Percentiles rank a stretch among this genome's conserved stretches.
These are phyloP conservation scores for Alternaria incomplexa DNA, from an alignment of 2,329 filamentous ascomycete genomes.

Conservation along the genomic window DNA sequence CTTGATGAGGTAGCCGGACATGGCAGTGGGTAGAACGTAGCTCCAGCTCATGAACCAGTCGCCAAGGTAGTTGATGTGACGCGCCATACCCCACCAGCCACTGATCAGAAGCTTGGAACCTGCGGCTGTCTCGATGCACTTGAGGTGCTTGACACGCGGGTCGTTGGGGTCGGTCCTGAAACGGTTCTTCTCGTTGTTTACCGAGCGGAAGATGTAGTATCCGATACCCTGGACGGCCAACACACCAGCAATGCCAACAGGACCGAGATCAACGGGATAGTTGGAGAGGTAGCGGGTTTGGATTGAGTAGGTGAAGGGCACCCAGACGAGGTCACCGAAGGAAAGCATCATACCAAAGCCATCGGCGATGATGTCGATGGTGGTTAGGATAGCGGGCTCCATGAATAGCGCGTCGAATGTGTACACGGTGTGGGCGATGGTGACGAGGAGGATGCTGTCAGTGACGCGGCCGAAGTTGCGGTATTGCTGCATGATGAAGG, in stretches of 20 bases:
- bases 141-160: conserved; percentile 77
- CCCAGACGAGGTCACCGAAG: conserved; percentile 91
- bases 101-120: conserved; percentile 82
- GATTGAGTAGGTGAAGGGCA: conserved; percentile 86
- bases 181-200: conserved; percentile 92
- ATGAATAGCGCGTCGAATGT: conserved; percentile 84
- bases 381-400: conserved; percentile 87
- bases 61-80: conserved; percentile 95
- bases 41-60: conserved; percentile 96
- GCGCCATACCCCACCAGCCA: conserved; percentile 91
- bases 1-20: conserved; percentile 79
- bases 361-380: conserved; percentile 91
- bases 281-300: conserved; percentile 85
- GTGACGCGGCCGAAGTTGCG: conserved; percentile 81
- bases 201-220: conserved; percentile 92
- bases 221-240: conserved; percentile 71
- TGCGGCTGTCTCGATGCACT: conserved; percentile 82
- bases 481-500: conserved; percentile 88
- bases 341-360: conserved; percentile 95
- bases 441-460: conserved; percentile 83
- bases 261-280: conserved; percentile 80
- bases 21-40: conserved; percentile 83
- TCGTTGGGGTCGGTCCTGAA: conserved; percentile 89
- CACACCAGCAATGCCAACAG: conserved; percentile 68
- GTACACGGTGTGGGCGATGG: conserved; percentile 79